Conservation (phyloP, 176 grass and related monocot species). For the Carex pumila region DNA sequence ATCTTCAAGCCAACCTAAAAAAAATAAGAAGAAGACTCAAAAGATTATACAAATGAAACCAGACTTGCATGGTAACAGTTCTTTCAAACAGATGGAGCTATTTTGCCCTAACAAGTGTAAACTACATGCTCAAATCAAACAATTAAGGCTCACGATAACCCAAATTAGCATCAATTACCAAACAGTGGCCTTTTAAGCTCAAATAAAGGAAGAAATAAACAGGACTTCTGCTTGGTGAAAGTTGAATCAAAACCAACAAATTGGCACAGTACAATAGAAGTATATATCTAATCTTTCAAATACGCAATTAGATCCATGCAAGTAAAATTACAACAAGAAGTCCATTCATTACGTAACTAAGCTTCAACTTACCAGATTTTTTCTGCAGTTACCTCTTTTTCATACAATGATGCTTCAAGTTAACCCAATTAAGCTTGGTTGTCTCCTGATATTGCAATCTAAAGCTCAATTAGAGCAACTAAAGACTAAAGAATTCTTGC, state of each 20-base stretch:
- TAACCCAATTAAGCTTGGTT: background rate
- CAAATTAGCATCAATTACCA: background rate
- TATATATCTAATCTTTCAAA: background rate
- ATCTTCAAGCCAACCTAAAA: conserved; percentile 92
- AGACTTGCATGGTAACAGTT: background rate
- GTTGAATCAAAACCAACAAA: background rate
- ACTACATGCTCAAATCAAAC: background rate
- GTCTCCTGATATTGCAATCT: background rate
- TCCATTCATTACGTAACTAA: background rate
- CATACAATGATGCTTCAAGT: background rate
- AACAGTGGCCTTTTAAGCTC: background rate
- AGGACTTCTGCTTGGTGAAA: background rate
- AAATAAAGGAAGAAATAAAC: background rate
- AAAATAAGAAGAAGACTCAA: background rate
- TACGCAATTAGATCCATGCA: background rate
- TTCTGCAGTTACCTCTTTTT: background rate
- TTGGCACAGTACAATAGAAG: background rate
- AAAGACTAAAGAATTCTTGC: conserved; percentile 31
- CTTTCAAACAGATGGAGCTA: background rate
- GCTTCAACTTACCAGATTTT: background rate
- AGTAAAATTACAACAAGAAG: background rate
- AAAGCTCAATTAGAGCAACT: background rate
- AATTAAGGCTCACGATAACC: background rate
- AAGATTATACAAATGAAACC: background rate
- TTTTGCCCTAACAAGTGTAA: background rate